phyloP scores from a whole-genome alignment of 495 filamentous ascomycete genomes.

The Lepidopterella palustris region DNA sequence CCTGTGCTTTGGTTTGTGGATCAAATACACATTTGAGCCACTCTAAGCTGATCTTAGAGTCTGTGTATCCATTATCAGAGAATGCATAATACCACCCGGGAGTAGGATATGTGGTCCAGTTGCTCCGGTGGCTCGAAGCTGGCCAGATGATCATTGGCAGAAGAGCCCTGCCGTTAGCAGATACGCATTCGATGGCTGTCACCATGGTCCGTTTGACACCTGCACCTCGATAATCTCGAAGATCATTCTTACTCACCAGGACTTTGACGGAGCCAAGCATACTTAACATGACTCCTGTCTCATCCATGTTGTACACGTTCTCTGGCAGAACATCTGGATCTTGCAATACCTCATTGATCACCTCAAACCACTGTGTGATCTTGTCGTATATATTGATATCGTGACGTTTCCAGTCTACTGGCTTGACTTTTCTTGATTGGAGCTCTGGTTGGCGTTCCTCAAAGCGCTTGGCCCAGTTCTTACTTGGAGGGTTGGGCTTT shows the following conservation, averaged over 20 bases:
- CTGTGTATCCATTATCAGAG: conserved; percentile 31
- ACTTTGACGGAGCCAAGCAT: conserved; percentile 37
- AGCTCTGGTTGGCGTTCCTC: conserved; percentile 23
- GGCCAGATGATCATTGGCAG: conserved; percentile 33
- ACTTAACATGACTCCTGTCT: no score
- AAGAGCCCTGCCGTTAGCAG: conserved; percentile 22
- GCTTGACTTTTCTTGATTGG: conserved; percentile 16
- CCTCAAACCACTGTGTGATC: conserved; percentile 34
- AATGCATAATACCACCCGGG: conserved; percentile 31
- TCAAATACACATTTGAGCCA: conserved; percentile 34
- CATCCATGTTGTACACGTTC: conserved; percentile 37
- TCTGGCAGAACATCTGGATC: conserved; percentile 28
- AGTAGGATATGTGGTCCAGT: conserved; percentile 30
- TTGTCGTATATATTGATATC: conserved; percentile 35
- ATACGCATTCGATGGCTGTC: conserved; percentile 34
- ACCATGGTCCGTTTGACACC: no score
- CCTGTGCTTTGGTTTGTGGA: conserved; percentile 19
- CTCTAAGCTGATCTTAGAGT: conserved; percentile 34
- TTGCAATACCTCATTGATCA: conserved; percentile 23
- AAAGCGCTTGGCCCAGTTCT: conserved; percentile 22
- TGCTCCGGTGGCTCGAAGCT: conserved; percentile 33
- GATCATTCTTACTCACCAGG: conserved; percentile 32
- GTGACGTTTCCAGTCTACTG: conserved; percentile 23
- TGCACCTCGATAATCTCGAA: conserved; percentile 28
- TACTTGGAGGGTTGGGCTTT: neutral